phyloP scores from a whole-genome alignment of 83 land plant species.

The Isoetes engelmannii region DNA sequence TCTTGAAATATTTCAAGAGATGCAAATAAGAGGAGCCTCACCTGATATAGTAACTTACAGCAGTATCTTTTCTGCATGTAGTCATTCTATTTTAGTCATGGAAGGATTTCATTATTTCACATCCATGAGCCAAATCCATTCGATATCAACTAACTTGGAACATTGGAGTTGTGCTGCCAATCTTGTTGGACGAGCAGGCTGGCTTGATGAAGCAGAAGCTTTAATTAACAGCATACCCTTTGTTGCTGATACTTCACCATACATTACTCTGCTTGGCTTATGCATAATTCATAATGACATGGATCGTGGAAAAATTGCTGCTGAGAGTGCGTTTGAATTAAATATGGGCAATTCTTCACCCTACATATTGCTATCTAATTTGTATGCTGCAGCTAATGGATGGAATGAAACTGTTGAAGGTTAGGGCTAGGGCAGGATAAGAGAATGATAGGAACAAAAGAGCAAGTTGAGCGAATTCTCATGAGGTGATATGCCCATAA shows the following conservation, averaged over 20 bases:
- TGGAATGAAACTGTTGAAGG: neutral
- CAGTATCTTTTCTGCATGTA: neutral
- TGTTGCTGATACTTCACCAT: neutral
- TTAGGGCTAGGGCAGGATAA: neutral
- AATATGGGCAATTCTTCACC: neutral
- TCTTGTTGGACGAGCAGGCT: conserved; percentile 6
- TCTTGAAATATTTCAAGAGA: conserved; percentile 2
- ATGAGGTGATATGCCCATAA: no score
- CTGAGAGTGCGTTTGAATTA: neutral
- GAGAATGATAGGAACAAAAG: no score
- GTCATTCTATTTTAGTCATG: neutral
- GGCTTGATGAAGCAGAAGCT: conserved; percentile 1
- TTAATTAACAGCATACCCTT: neutral
- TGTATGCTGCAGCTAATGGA: neutral
- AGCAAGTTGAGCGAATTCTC: no score
- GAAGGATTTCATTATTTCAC: neutral
- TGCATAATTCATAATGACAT: neutral
- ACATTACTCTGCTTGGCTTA: conserved; percentile 1
- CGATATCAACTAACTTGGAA: neutral
- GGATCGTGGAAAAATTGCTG: conserved; percentile 1
- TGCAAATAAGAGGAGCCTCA: neutral
- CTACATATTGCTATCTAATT: neutral
- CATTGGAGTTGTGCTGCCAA: neutral
- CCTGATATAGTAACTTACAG: neutral
- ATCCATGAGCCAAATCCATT: conserved; percentile 5